These are phyloP conservation scores for Psidium friedrichsthalianum DNA, from an alignment of 345 rosid genomes.

Conservation along the genomic window DNA sequence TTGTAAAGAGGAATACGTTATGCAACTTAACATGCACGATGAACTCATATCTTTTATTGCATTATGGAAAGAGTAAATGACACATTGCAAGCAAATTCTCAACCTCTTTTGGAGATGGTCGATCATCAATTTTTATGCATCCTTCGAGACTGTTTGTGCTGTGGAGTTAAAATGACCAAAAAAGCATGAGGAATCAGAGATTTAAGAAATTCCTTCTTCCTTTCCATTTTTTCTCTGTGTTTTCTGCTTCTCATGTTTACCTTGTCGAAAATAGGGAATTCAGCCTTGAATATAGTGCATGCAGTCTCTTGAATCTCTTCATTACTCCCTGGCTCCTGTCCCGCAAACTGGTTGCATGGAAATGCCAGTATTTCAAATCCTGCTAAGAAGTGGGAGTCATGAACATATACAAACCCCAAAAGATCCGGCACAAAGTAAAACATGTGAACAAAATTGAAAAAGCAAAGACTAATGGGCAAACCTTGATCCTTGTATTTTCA, in stretches of 20 bases:
- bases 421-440: background rate
- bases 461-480: constrained; percentile 3
- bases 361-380: constrained; percentile 86
- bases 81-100: background rate
- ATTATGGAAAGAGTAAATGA: background rate
- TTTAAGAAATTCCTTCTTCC: background rate
- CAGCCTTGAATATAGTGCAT: constrained; percentile 80
- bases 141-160: background rate
- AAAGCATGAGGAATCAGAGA: background rate
- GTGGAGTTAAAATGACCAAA: background rate
- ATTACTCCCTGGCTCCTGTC: constrained; percentile 91
- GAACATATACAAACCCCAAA: background rate
- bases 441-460: background rate
- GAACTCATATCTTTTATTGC: background rate
- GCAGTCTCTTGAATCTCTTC: constrained; percentile 74
- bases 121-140: background rate
- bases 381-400: constrained; percentile 6
- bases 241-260: constrained; percentile 10
- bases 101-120: background rate
- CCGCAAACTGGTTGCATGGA: constrained; percentile 91
- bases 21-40: background rate
- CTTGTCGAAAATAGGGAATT: constrained; percentile 89
- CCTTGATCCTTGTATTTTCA: constrained; percentile 72
- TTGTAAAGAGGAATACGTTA: background rate
- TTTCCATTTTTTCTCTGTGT: background rate